Evolutionary conservation across 2,329 filamentous ascomycete species (phyloP).

Genomic region (Fusarium newnesense): DNA sequence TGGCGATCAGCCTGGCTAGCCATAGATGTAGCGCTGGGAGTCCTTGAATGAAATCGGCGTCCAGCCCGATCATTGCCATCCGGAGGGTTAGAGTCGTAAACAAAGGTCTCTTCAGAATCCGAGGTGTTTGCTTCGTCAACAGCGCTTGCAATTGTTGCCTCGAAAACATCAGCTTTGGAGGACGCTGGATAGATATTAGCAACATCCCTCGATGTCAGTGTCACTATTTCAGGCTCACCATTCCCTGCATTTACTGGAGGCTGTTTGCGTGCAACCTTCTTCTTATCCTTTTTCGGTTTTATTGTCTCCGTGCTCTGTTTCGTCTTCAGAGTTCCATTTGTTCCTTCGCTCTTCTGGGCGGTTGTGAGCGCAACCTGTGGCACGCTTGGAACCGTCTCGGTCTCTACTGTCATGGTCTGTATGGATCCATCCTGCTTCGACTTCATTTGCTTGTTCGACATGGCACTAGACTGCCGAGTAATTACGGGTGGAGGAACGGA

Average conservation of each 20-base stretch:
- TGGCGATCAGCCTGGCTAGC: slow-evolving; percentile 72
- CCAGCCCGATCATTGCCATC: slow-evolving; percentile 67
- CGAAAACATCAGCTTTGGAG: slow-evolving; percentile 97
- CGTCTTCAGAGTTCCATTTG: slow-evolving; percentile 78
- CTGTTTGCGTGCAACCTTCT: slow-evolving; percentile 79
- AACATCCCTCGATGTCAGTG: background rate
- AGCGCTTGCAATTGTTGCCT: slow-evolving; percentile 94
- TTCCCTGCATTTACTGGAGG: slow-evolving; percentile 76
- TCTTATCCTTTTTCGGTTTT: slow-evolving; percentile 92
- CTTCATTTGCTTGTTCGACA: slow-evolving; percentile 74
- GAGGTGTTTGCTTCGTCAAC: slow-evolving; percentile 97
- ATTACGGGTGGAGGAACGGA: slow-evolving; percentile 63
- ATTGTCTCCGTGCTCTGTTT: slow-evolving; percentile 97
- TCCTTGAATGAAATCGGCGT: slow-evolving; percentile 90
- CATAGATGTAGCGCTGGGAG: slow-evolving; percentile 91
- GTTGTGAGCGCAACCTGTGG: slow-evolving; percentile 81
- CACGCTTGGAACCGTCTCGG: slow-evolving; percentile 92
- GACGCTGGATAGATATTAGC: slow-evolving; percentile 34
- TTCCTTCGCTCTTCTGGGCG: slow-evolving; percentile 71
- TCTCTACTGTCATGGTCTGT: slow-evolving; percentile 96
- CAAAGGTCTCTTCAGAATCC: slow-evolving; percentile 97
- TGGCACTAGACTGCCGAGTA: slow-evolving; percentile 72
- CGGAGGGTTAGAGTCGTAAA: slow-evolving; percentile 97
- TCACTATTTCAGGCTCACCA: slow-evolving; percentile 58
- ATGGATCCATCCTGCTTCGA: slow-evolving; percentile 80